Percentiles rank a stretch among this genome's conserved stretches.
Evolutionary conservation across 257 asterid genomes (phyloP).

Genomic region (Galeopsis tetrahit): DNA sequence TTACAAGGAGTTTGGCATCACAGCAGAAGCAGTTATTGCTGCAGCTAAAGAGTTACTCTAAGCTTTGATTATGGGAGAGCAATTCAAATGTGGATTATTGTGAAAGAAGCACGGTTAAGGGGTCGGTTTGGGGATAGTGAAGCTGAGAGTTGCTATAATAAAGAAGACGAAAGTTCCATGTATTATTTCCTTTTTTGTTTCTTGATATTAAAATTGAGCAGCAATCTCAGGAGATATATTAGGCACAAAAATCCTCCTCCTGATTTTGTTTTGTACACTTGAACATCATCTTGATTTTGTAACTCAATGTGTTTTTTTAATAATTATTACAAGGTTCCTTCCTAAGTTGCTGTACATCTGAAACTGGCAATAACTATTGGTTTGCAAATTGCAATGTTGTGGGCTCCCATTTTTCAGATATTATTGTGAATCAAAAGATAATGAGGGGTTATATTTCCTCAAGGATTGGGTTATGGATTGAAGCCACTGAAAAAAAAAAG

Average conservation of each 20-base stretch:
- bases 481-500: conserved; percentile 27
- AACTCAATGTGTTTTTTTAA: conserved; percentile 31
- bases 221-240: conserved; percentile 33
- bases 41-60: conserved; percentile 63
- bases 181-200: conserved; percentile 28
- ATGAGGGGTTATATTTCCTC: neutral
- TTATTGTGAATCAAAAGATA: neutral
- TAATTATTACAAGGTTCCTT: conserved; percentile 27
- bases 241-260: conserved; percentile 37
- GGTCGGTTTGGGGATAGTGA: conserved; percentile 25
- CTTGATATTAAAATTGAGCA: conserved; percentile 34
- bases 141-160: conserved; percentile 35
- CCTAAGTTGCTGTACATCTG: neutral
- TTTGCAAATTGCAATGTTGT: neutral
- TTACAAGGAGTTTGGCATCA: conserved; percentile 76
- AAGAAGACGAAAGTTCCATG: conserved; percentile 29
- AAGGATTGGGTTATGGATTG: conserved; percentile 36
- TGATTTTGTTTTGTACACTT: conserved; percentile 43
- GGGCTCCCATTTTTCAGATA: neutral
- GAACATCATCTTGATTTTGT: conserved; percentile 42
- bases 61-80: conserved; percentile 25
- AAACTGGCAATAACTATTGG: neutral
- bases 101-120: conserved; percentile 25
- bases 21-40: conserved; percentile 70
- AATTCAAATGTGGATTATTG: conserved; percentile 15